Percentiles rank a stretch among this genome's conserved stretches.
Conservation (phyloP, 768 basidiomycete species). For the Postia placenta region DNA sequence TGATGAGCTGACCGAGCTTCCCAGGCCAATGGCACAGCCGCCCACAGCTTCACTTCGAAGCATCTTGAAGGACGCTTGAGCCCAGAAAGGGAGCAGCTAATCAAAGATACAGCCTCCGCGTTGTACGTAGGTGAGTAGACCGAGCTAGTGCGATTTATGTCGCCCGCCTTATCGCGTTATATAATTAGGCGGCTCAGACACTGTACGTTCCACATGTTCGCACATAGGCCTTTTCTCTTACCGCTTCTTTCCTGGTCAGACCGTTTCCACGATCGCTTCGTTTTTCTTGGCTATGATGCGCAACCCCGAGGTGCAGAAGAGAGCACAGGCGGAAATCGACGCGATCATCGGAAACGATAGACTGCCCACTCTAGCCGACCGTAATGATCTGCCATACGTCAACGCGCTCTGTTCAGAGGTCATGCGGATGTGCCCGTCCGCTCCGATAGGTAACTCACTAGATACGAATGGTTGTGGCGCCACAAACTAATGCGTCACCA, state of each 20-base stretch:
- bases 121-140: constrained; percentile 14
- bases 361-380: constrained; percentile 22
- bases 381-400: constrained; percentile 21
- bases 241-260: constrained; percentile 11
- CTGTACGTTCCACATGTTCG: constrained; percentile 22
- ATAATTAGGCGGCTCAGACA: constrained; percentile 30
- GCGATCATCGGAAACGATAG: constrained; percentile 21
- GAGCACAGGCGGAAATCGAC: constrained; percentile 27
- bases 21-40: constrained; percentile 51
- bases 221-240: not conserved
- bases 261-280: constrained; percentile 22
- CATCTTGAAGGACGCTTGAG: constrained; percentile 48
- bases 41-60: constrained; percentile 51
- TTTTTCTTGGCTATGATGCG: constrained; percentile 29
- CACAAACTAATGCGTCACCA: constrained; percentile 22
- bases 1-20: not conserved
- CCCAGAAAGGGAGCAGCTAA: constrained; percentile 51
- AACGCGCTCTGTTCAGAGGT: constrained; percentile 20
- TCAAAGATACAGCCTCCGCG: constrained; percentile 52
- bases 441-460: constrained; percentile 17
- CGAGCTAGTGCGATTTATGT: not conserved
- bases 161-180: not conserved
- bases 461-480: constrained; percentile 1
- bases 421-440: constrained; percentile 24
- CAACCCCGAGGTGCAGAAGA: constrained; percentile 23